Base-by-base conservation (phyloP, 257 asterid genomes). In the Solanum chmielewskii region DNA sequence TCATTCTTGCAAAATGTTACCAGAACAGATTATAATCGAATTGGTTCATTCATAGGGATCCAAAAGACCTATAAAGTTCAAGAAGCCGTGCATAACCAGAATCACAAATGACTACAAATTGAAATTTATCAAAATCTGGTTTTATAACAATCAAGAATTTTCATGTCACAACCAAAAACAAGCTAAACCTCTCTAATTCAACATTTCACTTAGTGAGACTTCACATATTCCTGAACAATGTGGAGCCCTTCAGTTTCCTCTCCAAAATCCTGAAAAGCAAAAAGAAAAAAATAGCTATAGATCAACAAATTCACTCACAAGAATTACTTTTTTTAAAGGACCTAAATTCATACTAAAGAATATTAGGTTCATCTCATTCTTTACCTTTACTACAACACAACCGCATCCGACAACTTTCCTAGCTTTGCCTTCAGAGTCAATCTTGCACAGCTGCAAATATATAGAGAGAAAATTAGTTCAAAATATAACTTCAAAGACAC, bases 401-500 rank as follows among this genome's bases (percentile, higher is more conserved):
- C 93, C 73, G 27, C 95, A 93, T 1, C 98, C 98, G 6, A 92
- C 96, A 15, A 94, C 95, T 91, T 94, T 94, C 95, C 96, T 92
- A 11, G 98, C 97, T 86, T 94, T 94, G 16, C 97, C 98, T 88
- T 92, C 98, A 0, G 96, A 89, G 71, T 96, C 98, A 12, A 96
- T 94, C 94, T 94, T 93, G 90, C 98, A 93, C 13, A 94, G 90
- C 98, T 94, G 93, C 64, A 87, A 47, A 71, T 73, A 13, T 42
- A 27, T 10, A 78, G 76, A 42, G 62, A 78, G 41, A 27, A 27
- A 27, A 45, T 27, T 16, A 47, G 25, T 27, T 5, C 68, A 27
- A 31, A 10, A 80, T 47, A 27, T 31, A 47, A 15, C 39, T 47
- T 14, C 14, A 18, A 27, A 25, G 27, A 47, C 85, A 9, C 25